phyloP scores from a whole-genome alignment of 78 protist genomes.

The Mantamonas sphyraenae region DNA sequence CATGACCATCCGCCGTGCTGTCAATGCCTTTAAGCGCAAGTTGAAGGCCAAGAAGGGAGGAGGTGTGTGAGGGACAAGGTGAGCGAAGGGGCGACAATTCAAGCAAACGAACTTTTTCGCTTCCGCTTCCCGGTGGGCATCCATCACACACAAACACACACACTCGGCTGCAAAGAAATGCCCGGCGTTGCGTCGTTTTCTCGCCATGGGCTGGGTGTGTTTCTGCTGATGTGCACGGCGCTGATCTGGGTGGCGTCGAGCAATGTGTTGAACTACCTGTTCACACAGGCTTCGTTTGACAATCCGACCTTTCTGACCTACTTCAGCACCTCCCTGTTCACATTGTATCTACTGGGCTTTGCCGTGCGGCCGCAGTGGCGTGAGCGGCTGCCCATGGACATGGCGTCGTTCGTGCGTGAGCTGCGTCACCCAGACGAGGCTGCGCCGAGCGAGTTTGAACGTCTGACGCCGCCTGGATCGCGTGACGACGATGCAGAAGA shows the following conservation, averaged over 20 bases:
- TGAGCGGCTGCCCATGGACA: neutral
- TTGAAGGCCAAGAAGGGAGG: no score
- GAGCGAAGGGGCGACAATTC: no score
- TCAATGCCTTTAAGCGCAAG: no score
- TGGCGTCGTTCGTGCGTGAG: neutral
- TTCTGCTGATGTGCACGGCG: conserved; percentile 1
- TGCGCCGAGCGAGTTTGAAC: neutral
- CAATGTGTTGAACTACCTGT: neutral
- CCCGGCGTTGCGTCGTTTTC: no score
- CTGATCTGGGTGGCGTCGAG: conserved; percentile 18
- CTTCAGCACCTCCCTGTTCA: conserved; percentile 3
- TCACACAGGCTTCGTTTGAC: no score
- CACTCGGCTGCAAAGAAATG: no score
- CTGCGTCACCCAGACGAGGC: neutral
- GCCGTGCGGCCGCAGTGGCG: neutral
- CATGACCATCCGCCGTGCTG: no score
- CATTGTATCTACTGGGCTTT: neutral
- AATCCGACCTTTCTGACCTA: conserved; percentile 29
- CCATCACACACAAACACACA: no score
- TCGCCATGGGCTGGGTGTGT: conserved; percentile 4
- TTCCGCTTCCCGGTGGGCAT: no score
- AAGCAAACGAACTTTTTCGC: no score
- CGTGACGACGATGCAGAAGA: neutral
- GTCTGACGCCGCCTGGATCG: neutral
- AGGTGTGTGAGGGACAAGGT: no score